phyloP scores from a whole-genome alignment of 2,329 filamentous ascomycete species.

The Catunica adiposa region DNA sequence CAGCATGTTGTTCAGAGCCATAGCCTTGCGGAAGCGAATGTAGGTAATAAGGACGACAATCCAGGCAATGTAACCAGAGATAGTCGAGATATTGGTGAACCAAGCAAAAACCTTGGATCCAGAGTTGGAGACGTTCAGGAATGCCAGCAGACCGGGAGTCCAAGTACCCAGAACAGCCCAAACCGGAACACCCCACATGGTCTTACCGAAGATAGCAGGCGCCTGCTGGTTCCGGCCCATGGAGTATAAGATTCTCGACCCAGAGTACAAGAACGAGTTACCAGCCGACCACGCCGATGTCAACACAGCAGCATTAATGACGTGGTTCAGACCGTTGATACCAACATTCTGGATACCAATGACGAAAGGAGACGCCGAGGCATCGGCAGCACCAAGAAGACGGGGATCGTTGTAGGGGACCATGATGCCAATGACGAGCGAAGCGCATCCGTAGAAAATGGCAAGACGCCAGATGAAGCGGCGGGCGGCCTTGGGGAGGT shows the following conservation, averaged over 20 bases:
- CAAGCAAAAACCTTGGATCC: conserved; percentile 51
- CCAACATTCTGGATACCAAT: conserved; percentile 50
- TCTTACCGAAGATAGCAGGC: conserved; percentile 41
- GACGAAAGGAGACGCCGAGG: conserved; percentile 45
- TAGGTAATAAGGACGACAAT: conserved; percentile 41
- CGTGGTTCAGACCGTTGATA: conserved; percentile 45
- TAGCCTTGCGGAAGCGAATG: conserved; percentile 41
- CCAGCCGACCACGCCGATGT: conserved; percentile 48
- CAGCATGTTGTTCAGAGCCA: conserved; percentile 34
- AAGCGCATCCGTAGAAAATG: conserved; percentile 46
- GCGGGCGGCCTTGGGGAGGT: conserved; percentile 48
- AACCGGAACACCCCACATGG: conserved; percentile 45
- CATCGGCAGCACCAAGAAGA: conserved; percentile 42
- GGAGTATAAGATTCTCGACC: conserved; percentile 52
- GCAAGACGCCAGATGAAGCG: conserved; percentile 46
- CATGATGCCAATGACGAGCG: conserved; percentile 43
- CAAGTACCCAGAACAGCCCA: conserved; percentile 36
- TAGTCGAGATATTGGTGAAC: conserved; percentile 55
- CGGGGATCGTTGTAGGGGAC: conserved; percentile 47
- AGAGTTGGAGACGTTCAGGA: conserved; percentile 48
- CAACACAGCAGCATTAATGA: conserved; percentile 53
- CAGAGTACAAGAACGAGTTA: conserved; percentile 48
- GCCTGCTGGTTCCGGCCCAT: conserved; percentile 52
- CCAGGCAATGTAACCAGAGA: conserved; percentile 44
- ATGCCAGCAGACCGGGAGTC: conserved; percentile 48